These are phyloP conservation scores for Taphrina deformans DNA, from an alignment of 1,139 yeast species.

Conservation along the genomic window DNA sequence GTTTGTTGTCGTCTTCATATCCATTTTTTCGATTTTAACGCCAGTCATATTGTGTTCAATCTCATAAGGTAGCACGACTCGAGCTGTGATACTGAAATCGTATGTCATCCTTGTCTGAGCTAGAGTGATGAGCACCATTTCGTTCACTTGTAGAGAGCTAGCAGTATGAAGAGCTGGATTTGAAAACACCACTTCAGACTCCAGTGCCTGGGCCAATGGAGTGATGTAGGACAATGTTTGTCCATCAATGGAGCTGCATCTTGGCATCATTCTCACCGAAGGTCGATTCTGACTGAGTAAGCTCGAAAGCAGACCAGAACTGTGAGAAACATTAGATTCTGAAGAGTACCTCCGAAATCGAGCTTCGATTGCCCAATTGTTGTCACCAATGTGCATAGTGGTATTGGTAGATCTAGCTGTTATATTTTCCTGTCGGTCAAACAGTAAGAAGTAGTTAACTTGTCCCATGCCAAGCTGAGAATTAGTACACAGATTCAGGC, in stretches of 20 bases:
- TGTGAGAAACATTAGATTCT: too few species aligned
- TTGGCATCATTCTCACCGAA: neutral
- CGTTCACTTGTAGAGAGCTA: neutral
- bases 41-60: constrained; percentile 2
- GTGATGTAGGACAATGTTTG: neutral
- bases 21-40: neutral
- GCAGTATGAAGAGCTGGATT: neutral
- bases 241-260: neutral
- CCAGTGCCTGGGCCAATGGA: constrained; percentile 6
- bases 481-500: neutral
- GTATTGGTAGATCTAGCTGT: neutral
- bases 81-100: constrained; percentile 2
- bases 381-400: neutral
- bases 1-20: neutral
- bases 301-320: neutral
- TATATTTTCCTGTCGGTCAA: neutral
- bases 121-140: neutral
- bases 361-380: constrained; percentile 2
- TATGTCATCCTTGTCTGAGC: neutral
- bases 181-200: neutral
- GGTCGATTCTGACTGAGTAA: neutral
- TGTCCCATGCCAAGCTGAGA: neutral
- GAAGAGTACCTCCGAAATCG: neutral
- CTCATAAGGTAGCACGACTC: neutral
- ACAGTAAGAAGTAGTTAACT: neutral